Evolutionary conservation across 2,329 filamentous ascomycete species (phyloP), one percentile per base, ranked within the genome.

Genomic region (Pyrenochaeta sp.): DNA sequence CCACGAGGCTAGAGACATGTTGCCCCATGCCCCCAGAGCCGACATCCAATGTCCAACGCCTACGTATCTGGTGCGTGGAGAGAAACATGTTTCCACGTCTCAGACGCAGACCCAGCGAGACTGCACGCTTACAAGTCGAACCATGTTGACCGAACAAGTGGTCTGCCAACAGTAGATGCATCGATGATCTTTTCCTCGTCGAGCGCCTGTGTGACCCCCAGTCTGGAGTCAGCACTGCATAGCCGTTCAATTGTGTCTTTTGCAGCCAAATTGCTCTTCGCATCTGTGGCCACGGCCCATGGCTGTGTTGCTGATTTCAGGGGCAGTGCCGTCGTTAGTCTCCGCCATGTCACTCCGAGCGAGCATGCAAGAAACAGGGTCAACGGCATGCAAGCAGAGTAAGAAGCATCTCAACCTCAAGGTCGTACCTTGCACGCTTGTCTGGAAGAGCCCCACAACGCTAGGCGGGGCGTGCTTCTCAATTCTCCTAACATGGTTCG

Each of bases 291-390:
- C 27, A 14, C 32, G 30, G 20, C 18, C 30, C 27, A 15, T 24
- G 9, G 20, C 32, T 39, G 42, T 43, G 41, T 35, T 31, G 51
- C 39, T 41, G 15, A 28, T 37, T 26, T 43, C 35, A 41, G 35
- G 42, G 44, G 37, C 35, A 22, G 36, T 36, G 36, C 41, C 40
- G 23, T 30, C 18, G 7, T 23, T 26, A 40, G 20, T 31, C n/a
- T 23, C n/a, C 29, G 21, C 21, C 23, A 49, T 32, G 41, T 49
- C 26, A 48, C 34, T 19, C 28, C 17, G 30, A 35, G 15, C 35
- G 27, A 35, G 24, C 39, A 39, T 48, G 28, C 21, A 42, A 14
- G 35, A 11, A 32, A 21, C 35, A 35, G 24, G 36, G 14, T 31
- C 20, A 22, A 35, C n/a, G 35, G 20, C 14, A 23, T 31, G n/a